Percentiles rank a stretch among this genome's conserved stretches.
These are phyloP conservation scores for Thymus mandschuricus DNA, from an alignment of 257 asterid species.

Conservation along the genomic window DNA sequence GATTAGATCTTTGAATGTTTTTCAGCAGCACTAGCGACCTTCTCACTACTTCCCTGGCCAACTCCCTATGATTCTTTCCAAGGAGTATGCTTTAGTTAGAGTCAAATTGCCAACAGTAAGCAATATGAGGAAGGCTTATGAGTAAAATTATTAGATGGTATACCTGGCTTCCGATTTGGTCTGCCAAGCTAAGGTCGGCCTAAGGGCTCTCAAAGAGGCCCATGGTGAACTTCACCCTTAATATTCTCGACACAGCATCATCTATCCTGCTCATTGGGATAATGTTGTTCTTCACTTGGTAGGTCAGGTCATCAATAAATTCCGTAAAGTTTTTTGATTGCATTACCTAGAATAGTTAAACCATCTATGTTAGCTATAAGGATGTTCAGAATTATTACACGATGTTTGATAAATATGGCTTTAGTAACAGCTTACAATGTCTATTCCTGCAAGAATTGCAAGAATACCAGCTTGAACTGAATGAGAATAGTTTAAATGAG, in stretches of 20 bases:
- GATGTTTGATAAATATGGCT: conserved; percentile 2
- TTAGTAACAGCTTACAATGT: conserved; percentile 49
- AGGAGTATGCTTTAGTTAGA: not conserved
- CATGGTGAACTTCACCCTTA: conserved; percentile 49
- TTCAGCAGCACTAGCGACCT: conserved; percentile 68
- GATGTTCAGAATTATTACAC: not conserved
- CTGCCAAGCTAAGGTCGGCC: conserved; percentile 41
- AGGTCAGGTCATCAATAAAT: conserved; percentile 40
- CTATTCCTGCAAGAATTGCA: conserved; percentile 70
- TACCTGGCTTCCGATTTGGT: conserved; percentile 50
- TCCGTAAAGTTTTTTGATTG: conserved; percentile 38
- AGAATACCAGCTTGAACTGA: conserved; percentile 53
- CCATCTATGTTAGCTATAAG: conserved; percentile 11
- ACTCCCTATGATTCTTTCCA: conserved; percentile 53
- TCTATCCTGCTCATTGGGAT: conserved; percentile 46
- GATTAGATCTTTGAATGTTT: conserved; percentile 44
- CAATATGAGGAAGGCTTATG: not conserved
- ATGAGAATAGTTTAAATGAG: conserved; percentile 54
- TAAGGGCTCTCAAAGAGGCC: conserved; percentile 50
- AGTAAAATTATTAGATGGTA: not conserved
- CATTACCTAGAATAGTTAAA: conserved; percentile 43
- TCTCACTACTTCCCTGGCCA: conserved; percentile 70
- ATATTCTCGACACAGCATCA: conserved; percentile 44
- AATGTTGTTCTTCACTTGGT: conserved; percentile 40
- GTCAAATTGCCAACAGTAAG: not conserved